These are phyloP conservation scores for Irpex lacteus DNA, from an alignment of 1,284 basidiomycete genomes.

Conservation along the genomic window DNA sequence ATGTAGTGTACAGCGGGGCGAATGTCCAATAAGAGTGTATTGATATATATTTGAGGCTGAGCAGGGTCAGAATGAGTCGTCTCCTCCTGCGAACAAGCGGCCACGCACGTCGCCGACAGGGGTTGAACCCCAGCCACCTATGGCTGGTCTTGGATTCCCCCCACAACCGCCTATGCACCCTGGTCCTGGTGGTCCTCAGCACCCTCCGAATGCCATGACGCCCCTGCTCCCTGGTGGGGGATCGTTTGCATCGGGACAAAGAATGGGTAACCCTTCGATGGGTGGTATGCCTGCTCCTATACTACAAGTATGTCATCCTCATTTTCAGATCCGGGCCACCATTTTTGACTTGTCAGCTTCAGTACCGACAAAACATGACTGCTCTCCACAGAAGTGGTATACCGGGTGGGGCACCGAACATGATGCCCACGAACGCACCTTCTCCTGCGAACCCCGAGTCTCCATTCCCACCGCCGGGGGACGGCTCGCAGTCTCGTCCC, in stretches of 20 bases:
- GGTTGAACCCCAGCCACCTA: constrained; percentile 24
- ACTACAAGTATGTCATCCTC: constrained; percentile 25
- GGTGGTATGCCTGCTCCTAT: constrained; percentile 33
- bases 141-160: constrained; percentile 27
- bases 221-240: constrained; percentile 27
- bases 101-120: constrained; percentile 49
- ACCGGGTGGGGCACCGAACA: constrained; percentile 14
- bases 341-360: constrained; percentile 4
- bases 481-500: constrained; percentile 15
- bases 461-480: constrained; percentile 17
- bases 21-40: constrained; percentile 8
- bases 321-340: constrained; percentile 1
- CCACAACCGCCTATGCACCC: constrained; percentile 19
- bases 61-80: constrained; percentile 51
- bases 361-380: constrained; percentile 38
- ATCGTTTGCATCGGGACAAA: constrained; percentile 28
- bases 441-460: constrained; percentile 16
- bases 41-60: constrained; percentile 40
- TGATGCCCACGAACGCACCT: constrained; percentile 17
- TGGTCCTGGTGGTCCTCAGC: constrained; percentile 14
- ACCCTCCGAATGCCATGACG: constrained; percentile 19
- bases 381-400: constrained; percentile 31
- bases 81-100: constrained; percentile 65
- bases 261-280: constrained; percentile 27
- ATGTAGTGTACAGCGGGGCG: constrained; percentile 12